Base-by-base conservation (phyloP, 257 asterid genomes). In the Forsythia viridissima region DNA sequence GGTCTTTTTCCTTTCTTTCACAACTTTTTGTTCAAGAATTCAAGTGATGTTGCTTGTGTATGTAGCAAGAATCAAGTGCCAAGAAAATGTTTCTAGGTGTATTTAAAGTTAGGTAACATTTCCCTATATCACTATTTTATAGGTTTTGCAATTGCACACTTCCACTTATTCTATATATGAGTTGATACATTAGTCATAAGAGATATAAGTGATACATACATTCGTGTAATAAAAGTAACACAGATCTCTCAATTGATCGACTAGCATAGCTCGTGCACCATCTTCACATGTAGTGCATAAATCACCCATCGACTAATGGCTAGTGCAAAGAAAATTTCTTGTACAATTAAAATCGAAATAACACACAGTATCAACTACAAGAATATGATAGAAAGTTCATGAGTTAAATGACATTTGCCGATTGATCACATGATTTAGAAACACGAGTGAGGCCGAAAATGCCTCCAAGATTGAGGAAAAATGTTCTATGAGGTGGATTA, bases 31-130 rank as follows among this genome's bases (percentile, higher is more conserved):
- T 72, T 76, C 20, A 77, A 82, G 80, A 59, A 67, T 59, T 37
- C 40, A 39, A 63, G 61, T 55, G 30, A 21, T 16, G 42, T 82
- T 79, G 78, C 83, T 70, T 82, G 80, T 9, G 63, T 21, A 4
- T 71, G 24, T 61, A 75, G 78, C 83, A 70, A 44, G 76, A 20
- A 36, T 44, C 13, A 59, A 72, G 78, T 75, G 80, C 55, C 67
- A 36, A 71, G 57, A 57, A 43, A 37, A 82, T 36, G 11, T 74
- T 61, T 21, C 11, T 16, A 30, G 39, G 61, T 69, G 76, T n/a
- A 21, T 13, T 18, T 43, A 21, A n/a, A 8, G 80, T 74, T 77
- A 34, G 79, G 76, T 66, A 36, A 38, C 67, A 20, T 73, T 82
- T 82, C 85, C 38, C 77, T 76, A 37, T 52, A 42, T 59, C 34